Conservation (phyloP, 805 yeast species). For the Ogataea glucozyma region DNA sequence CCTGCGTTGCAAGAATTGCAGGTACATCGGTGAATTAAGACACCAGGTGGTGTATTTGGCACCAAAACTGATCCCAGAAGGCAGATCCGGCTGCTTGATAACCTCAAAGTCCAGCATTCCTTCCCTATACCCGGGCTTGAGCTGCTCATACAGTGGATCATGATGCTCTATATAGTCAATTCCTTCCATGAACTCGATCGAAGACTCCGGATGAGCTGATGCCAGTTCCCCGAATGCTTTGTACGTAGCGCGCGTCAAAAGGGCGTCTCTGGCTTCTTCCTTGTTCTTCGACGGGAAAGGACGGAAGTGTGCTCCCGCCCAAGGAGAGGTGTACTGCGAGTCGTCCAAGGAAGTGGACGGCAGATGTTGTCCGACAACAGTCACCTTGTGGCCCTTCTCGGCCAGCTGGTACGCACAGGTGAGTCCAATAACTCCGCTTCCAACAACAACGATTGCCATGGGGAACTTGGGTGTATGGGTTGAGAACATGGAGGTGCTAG, state of each 20-base stretch:
- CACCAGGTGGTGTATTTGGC: slow-evolving; percentile 58
- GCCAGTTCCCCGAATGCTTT: slow-evolving; percentile 44
- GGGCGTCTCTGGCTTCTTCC: slow-evolving; percentile 45
- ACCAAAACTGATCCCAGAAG: slow-evolving; percentile 46
- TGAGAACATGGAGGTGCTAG: no score
- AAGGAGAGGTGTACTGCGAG: slow-evolving; percentile 54
- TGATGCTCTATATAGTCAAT: slow-evolving; percentile 55
- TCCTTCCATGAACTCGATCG: slow-evolving; percentile 56
- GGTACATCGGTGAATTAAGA: slow-evolving; percentile 56
- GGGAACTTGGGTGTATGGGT: no score
- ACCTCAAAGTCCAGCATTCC: slow-evolving; percentile 40
- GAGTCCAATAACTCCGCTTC: slow-evolving; percentile 64
- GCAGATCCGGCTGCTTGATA: slow-evolving; percentile 31
- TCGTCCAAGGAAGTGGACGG: slow-evolving; percentile 31
- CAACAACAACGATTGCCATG: slow-evolving; percentile 44
- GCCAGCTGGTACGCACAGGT: slow-evolving; percentile 48
- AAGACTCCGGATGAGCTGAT: slow-evolving; percentile 46
- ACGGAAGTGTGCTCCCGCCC: slow-evolving; percentile 81
- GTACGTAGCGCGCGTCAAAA: slow-evolving; percentile 50
- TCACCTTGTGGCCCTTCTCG: slow-evolving; percentile 36
- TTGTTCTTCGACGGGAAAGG: slow-evolving; percentile 56
- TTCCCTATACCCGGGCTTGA: slow-evolving; percentile 42
- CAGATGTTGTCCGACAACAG: slow-evolving; percentile 49
- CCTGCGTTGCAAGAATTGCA: slow-evolving; percentile 47
- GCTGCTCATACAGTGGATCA: slow-evolving; percentile 35